Evolutionary conservation across 1,139 yeast species (phyloP), one percentile per base, ranked within the genome.

Genomic region (Hyphopichia wangnamkhiaoensis): DNA sequence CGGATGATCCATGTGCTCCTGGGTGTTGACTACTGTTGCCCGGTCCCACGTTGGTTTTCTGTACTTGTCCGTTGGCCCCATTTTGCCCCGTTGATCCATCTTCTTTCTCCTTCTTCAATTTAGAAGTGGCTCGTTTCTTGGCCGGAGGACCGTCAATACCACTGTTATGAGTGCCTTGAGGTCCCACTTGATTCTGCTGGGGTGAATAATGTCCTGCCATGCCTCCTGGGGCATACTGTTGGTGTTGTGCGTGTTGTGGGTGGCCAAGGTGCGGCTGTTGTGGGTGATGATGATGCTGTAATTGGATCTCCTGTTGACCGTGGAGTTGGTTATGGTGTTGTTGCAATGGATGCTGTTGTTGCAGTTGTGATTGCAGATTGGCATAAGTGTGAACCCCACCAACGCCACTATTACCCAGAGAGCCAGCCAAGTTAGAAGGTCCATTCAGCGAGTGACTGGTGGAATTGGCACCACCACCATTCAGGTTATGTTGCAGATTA

Each of bases 51-150:
- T 18, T 20, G 13, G 37, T 16, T 1, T 37, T 17, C 4, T 35
- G 33, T n/a, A 27, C 31, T 13, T 34, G 37, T 3, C 36, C 35
- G 12, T 15, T 32, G 5, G 35, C n/a, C n/a, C n/a, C n/a, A n/a
- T n/a, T n/a, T n/a, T n/a, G n/a, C n/a, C n/a, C n/a, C 29, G 15
- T 13, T 6, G 19, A 2, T 34, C 23, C 31, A 10, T 19, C 43
- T 13, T 61, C 68, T 19, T 61, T 67, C 27, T 65, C 66, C 35
- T 55, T 56, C 38, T 56, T 57, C 12, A 64, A 58, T 46, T 63
- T 59, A 28, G 42, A 34, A 9, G 49, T 42, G 12, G 48, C 49
- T 47, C 58, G 53, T 54, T 63, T 65, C 48, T 61, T 64, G 31
- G 46, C 41, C 9, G 48, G 33, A n/a, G 34, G 41, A 20, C 20